Evolutionary conservation across 345 rosid species (phyloP), one percentile per base, ranked within the genome.

Genomic region (Crucihimalaya himalaica): DNA sequence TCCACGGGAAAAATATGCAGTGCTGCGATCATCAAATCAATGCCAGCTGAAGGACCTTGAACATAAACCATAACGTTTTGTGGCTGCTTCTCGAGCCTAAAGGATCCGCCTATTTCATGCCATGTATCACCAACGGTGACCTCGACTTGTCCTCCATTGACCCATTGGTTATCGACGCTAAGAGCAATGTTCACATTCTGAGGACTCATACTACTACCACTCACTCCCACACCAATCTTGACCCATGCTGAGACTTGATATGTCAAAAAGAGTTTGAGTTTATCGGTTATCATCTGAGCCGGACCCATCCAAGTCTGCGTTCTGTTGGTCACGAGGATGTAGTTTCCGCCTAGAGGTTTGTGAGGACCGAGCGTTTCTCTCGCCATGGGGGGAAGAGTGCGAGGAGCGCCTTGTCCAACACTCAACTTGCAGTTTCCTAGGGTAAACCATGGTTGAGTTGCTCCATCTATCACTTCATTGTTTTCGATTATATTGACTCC

Each of bases 291-390:
- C 63, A 91, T 82, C 78, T 93, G 98, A 39, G 97, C 97, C n/a
- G 98, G 97, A 48, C 97, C 98, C 96, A 93, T 91, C 98, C 97
- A 93, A 64, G 80, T 86, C 72, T 89, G 90, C 0, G 96, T 84
- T 25, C 98, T 86, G 32, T 86, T 88, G 11, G 91, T 86, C n/a
- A 84, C 96, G 11, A 74, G 79, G 55, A 93, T 84, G 82, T 80
- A 88, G 54, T 77, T 84, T 46, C 95, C 97, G 9, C 90, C 78
- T 35, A 93, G 80, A 56, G 91, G 86, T 46, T 60, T 85, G 51
- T 83, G 86, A 78, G 82, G 81, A 42, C 97, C 93, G 4, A 89
- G 87, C 35, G 97, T 85, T 39, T 83, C 88, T 75, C 89, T 88
- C 2, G 94, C 97, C 88, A 84, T 88, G 27, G 92, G 87, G 14